Evolutionary conservation across 345 rosid species (phyloP).

Genomic region (Sonneratia alba): DNA sequence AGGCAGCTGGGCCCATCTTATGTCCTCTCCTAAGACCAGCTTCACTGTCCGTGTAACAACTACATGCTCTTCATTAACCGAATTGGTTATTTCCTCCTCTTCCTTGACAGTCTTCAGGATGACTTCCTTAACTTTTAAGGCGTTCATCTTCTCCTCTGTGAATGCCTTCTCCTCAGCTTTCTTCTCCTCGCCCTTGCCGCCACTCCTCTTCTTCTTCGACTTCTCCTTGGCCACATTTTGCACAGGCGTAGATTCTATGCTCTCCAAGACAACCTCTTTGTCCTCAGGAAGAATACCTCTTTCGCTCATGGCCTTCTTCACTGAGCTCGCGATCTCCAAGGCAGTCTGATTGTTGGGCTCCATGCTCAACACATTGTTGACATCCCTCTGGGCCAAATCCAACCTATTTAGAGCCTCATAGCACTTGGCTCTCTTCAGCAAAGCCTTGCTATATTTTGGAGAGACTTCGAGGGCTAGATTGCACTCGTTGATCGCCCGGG

Average conservation of each 20-base stretch:
- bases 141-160: slow-evolving; percentile 26
- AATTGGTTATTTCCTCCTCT: slow-evolving; percentile 30
- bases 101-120: slow-evolving; percentile 31
- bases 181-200: slow-evolving; percentile 18
- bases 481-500: slow-evolving; percentile 82
- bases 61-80: slow-evolving; percentile 38
- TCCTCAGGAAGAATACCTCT: slow-evolving; percentile 64
- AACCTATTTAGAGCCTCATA: slow-evolving; percentile 75
- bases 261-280: slow-evolving; percentile 43
- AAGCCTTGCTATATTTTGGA: slow-evolving; percentile 80
- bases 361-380: slow-evolving; percentile 53
- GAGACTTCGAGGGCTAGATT: slow-evolving; percentile 77
- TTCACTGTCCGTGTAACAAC: slow-evolving; percentile 59
- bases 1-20: slow-evolving; percentile 81
- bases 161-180: slow-evolving; percentile 19
- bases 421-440: slow-evolving; percentile 74
- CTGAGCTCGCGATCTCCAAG: slow-evolving; percentile 55
- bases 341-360: slow-evolving; percentile 73
- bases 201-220: slow-evolving; percentile 52
- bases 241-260: slow-evolving; percentile 26
- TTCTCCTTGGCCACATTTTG: slow-evolving; percentile 58
- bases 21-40: slow-evolving; percentile 85
- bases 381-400: slow-evolving; percentile 88
- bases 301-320: slow-evolving; percentile 49
- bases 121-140: slow-evolving; percentile 15